Evolutionary conservation across 352 stramenopile species (phyloP), one percentile per base, ranked within the genome.

Genomic region (Pythium guiyangense): DNA sequence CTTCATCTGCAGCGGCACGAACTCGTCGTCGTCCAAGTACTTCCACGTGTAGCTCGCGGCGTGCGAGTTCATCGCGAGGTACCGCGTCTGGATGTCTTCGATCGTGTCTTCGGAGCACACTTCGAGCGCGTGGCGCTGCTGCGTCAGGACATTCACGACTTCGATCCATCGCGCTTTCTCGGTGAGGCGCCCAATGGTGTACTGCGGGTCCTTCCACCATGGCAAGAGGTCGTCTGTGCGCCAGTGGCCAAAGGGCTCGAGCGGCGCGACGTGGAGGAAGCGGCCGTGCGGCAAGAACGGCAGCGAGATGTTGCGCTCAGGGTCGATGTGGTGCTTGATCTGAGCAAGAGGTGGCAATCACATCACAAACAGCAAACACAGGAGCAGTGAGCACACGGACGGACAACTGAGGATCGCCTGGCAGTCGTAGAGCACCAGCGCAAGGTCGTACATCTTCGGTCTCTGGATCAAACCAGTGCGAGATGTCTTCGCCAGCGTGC

Each of bases 41-140:
- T 97, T 98, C 92, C 92, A 98, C 49, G 90, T 97, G 71, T 97
- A 98, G 73, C 88, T 97, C 15, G 39, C 72, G 17, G 90, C 90
- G 57, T 98, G 92, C 10, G 85, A 76, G 62, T 98, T 97, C 54
- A 84, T 82, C 31, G 69, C 54, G 18, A 93, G 62, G 67, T 96
- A 98, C 34, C 92, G 84, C 25, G 66, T 75, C 54, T 93, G 88
- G 50, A 97, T 96, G 35, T 97, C 89, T 3, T 78, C 66, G 25
- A 97, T 76, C 11, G 89, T 94, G 53, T 97, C 90, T 61, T 96
- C 88, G 26, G 68, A 78, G 59, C 88, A 95, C 17, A 97, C 86
- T 49, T 91, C 67, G 12, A 97, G 73, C 15, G 77, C 67, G 55
- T 96, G 80, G 29, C 59, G 68, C 62, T 97, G 87, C 64, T 96